Conservation (phyloP, 768 basidiomycete genomes). For the Boletus fagicola region DNA sequence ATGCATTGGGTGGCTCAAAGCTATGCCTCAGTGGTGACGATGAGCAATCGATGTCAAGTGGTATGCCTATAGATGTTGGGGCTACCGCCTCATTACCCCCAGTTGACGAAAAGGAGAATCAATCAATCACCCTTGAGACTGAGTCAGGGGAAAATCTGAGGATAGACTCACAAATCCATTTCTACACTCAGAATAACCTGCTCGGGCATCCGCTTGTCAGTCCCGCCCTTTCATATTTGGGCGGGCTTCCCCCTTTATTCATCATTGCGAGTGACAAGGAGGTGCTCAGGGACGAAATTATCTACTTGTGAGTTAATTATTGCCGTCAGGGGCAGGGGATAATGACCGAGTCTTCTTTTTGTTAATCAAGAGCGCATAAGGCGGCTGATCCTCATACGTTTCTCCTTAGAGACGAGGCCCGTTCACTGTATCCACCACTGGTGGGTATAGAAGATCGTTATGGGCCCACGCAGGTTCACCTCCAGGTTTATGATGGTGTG, state of each 20-base stretch:
- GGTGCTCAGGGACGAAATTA: slow-evolving; percentile 87
- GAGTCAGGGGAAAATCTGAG: slow-evolving; percentile 51
- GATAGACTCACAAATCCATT: slow-evolving; percentile 73
- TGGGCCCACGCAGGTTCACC: slow-evolving; percentile 77
- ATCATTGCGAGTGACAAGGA: slow-evolving; percentile 88
- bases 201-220: slow-evolving; percentile 81
- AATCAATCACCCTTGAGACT: slow-evolving; percentile 46
- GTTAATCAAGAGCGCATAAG: slow-evolving; percentile 72
- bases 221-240: slow-evolving; percentile 77
- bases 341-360: neutral
- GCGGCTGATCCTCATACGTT: slow-evolving; percentile 81
- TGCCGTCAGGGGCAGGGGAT: neutral
- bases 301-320: slow-evolving; percentile 63
- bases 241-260: slow-evolving; percentile 84
- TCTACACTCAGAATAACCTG: slow-evolving; percentile 81
- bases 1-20: slow-evolving; percentile 10
- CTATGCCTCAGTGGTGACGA: slow-evolving; percentile 6
- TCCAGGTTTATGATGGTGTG: slow-evolving; percentile 88
- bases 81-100: slow-evolving; percentile 45
- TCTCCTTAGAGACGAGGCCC: slow-evolving; percentile 44
- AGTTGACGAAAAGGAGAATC: slow-evolving; percentile 35
- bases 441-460: slow-evolving; percentile 51
- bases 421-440: slow-evolving; percentile 55
- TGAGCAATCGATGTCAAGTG: slow-evolving; percentile 19
- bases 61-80: slow-evolving; percentile 47